These are phyloP conservation scores for Diaporthe australafricana DNA, from an alignment of 2,329 filamentous ascomycete species.

Conservation along the genomic window DNA sequence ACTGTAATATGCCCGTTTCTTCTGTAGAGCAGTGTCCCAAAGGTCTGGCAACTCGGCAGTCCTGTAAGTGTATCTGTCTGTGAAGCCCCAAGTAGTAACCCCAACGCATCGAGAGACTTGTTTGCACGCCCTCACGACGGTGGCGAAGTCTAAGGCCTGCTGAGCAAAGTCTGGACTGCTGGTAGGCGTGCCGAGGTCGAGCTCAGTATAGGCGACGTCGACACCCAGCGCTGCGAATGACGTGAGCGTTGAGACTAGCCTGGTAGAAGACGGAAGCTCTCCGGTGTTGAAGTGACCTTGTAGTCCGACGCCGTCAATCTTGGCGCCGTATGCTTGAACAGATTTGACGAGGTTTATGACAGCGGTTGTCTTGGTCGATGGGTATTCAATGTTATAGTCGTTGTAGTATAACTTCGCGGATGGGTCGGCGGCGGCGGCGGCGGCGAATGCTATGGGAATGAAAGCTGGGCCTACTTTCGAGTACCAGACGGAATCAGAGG, in stretches of 20 bases:
- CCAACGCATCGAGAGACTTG: constrained; percentile 44
- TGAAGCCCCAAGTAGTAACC: constrained; percentile 45
- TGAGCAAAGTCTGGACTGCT: constrained; percentile 50
- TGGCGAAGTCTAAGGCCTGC: constrained; percentile 55
- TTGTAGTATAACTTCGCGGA: constrained; percentile 40
- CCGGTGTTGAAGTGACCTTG: constrained; percentile 59
- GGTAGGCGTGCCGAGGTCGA: constrained; percentile 58
- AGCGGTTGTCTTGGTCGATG: constrained; percentile 40
- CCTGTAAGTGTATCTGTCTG: constrained; percentile 44
- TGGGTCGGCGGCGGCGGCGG: constrained; percentile 27
- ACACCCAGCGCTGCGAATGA: constrained; percentile 55
- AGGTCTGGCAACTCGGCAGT: constrained; percentile 40
- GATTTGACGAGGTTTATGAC: constrained; percentile 48
- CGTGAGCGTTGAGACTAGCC: constrained; percentile 50
- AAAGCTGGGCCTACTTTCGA: constrained; percentile 67
- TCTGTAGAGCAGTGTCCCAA: constrained; percentile 40
- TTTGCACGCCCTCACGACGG: constrained; percentile 43
- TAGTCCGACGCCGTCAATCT: constrained; percentile 64
- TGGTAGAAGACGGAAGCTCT: constrained; percentile 49
- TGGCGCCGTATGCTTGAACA: constrained; percentile 50
- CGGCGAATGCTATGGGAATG: constrained; percentile 59
- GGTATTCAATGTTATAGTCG: constrained; percentile 61
- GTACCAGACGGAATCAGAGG: constrained; percentile 59
- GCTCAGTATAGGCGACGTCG: constrained; percentile 64
- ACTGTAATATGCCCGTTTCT: constrained; percentile 40